These are phyloP conservation scores for Fusarium buxicola DNA, from an alignment of 2,329 filamentous ascomycete genomes.

Conservation along the genomic window DNA sequence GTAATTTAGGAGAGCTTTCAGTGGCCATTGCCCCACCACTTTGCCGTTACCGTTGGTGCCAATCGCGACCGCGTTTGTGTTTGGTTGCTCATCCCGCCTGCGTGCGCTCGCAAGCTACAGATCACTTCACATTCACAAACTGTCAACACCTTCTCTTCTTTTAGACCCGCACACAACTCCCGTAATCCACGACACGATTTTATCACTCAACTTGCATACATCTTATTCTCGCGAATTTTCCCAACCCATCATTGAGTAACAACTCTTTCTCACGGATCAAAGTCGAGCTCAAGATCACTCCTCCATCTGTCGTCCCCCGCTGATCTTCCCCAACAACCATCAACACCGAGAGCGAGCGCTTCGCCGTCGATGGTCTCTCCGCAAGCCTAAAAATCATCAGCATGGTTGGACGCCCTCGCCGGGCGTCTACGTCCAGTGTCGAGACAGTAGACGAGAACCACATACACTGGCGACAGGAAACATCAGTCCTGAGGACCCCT, in stretches of 20 bases:
- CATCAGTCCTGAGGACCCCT: slow-evolving; percentile 48
- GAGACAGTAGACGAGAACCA: slow-evolving; percentile 56
- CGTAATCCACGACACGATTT: not conserved
- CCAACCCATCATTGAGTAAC: not conserved
- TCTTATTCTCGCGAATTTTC: not conserved
- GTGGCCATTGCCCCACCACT: slow-evolving; percentile 30
- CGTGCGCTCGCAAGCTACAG: not conserved
- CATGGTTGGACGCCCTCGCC: slow-evolving; percentile 56
- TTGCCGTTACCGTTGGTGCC: not conserved
- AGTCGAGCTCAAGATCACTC: not conserved
- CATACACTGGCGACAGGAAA: slow-evolving; percentile 51
- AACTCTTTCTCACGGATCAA: not conserved
- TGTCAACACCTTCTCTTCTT: not conserved
- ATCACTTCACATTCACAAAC: not conserved
- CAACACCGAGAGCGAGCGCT: slow-evolving; percentile 1
- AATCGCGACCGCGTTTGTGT: slow-evolving; percentile 33
- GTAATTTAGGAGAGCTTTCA: slow-evolving; percentile 16
- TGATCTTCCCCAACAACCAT: not conserved
- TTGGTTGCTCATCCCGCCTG: not conserved
- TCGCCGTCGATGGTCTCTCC: slow-evolving; percentile 28
- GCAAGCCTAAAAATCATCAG: slow-evolving; percentile 44
- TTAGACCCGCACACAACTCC: not conserved
- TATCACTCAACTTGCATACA: not conserved
- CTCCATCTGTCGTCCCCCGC: not conserved
- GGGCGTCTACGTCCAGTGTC: slow-evolving; percentile 59